Evolutionary conservation across 805 yeast genomes (phyloP), one percentile per base, ranked within the genome.

Genomic region (Diddensiella transvaalensis): DNA sequence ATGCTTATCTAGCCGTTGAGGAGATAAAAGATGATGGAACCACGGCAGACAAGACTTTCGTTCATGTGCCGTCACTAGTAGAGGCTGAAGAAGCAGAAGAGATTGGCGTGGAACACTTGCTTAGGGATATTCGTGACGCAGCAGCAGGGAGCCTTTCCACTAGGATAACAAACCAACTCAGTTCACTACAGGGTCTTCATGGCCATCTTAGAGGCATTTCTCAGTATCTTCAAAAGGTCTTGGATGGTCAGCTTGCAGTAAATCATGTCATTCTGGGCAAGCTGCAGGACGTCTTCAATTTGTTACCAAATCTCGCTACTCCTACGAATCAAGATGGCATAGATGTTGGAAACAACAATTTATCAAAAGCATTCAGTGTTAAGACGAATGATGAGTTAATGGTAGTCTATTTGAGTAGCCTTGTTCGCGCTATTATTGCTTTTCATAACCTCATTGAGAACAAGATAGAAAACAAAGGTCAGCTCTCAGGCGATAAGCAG

Each of bases 21-120:
- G 98, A 93, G 70, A 87, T 93, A 50, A 90, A 89, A 63, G 95
- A 89, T 60, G 98, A 93, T 67, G 99, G 99, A 18, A 80, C 96
- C 1, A 80, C 90, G 3, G 86, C 96, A 5, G 96, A 88, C 63
- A 84, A 85, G 69, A 89, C 97, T 2, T 93, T 93, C 70, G 79
- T 87, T 41, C 99, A 93, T 67, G 81, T 91, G 24, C 96, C 98
- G 8, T 87, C 96, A 11, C 74, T 79, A 23, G 88, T 95, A 55
- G 91, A 87, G 64, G 99, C 99, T 2, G 99, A 93, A 64, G 99
- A 93, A 65, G 99, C 99, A 6, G 99, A 93, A 69, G 99, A 93
- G 69, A 93, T 93, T 58, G 99, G 99, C 53, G 99, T 93, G 11
- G 99, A 93, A 67, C 99, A 93, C 66, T 70, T 93, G 52, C 70